These are phyloP conservation scores for Centrapalus pauciflorus DNA, from an alignment of 129 eudicot species.

Conservation along the genomic window DNA sequence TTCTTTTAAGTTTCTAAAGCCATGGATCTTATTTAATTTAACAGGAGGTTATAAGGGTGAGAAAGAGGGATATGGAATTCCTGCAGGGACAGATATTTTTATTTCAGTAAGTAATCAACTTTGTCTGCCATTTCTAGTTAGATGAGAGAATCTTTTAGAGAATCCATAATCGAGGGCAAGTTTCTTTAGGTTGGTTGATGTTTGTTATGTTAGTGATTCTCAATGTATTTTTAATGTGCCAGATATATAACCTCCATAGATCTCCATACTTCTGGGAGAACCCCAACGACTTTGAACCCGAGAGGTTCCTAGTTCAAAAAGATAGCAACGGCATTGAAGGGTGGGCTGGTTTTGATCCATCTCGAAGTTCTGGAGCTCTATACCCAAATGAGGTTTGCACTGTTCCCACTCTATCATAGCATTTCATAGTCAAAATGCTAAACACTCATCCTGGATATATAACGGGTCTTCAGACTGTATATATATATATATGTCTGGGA, in stretches of 20 bases:
- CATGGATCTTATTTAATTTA: background rate
- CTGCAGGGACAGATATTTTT: slow-evolving; percentile 86
- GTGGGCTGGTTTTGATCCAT: slow-evolving; percentile 97
- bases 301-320: slow-evolving; percentile 63
- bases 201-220: background rate
- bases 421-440: background rate
- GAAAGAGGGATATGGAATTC: slow-evolving; percentile 72
- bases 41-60: slow-evolving; percentile 89
- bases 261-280: slow-evolving; percentile 94
- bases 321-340: slow-evolving; percentile 61
- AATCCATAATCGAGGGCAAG: no score
- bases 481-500: background rate
- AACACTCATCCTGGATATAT: background rate
- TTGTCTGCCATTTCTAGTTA: background rate
- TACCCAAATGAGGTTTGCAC: slow-evolving; percentile 88
- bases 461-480: background rate
- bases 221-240: background rate
- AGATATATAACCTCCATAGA: slow-evolving; percentile 98
- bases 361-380: slow-evolving; percentile 88
- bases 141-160: background rate
- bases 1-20: background rate
- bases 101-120: slow-evolving; percentile 56
- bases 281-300: slow-evolving; percentile 85
- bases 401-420: slow-evolving; percentile 1
- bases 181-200: background rate